These are phyloP conservation scores for Entomophthora muscae DNA, from an alignment of 371 early-diverging fungal species.

Conservation along the genomic window DNA sequence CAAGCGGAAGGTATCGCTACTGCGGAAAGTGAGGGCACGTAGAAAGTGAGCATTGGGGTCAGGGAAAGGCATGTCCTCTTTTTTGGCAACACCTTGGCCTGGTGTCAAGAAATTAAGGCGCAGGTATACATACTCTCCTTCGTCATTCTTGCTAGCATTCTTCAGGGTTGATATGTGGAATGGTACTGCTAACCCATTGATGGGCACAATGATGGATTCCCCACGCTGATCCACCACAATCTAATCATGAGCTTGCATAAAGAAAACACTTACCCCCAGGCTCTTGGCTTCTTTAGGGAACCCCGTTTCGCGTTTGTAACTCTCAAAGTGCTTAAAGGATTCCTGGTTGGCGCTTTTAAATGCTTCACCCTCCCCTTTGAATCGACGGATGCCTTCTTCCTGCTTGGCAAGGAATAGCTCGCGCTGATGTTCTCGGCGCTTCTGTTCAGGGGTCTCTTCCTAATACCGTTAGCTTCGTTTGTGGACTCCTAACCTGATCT, in stretches of 20 bases:
- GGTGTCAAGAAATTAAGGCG: conserved; percentile 96
- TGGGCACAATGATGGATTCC: conserved; percentile 86
- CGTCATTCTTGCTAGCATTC: conserved; percentile 88
- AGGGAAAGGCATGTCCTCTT: conserved; percentile 77
- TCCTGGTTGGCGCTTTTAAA: conserved; percentile 43
- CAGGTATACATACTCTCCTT: conserved; percentile 84
- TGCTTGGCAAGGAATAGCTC: conserved; percentile 52
- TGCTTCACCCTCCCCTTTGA: conserved; percentile 40
- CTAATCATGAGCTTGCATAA: conserved; percentile 15
- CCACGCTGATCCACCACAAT: conserved; percentile 82
- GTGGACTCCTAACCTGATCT: conserved; percentile 19
- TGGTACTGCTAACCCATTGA: conserved; percentile 95
- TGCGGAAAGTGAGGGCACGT: conserved; percentile 77
- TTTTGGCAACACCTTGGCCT: conserved; percentile 77
- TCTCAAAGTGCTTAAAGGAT: conserved; percentile 73
- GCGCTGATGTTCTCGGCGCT: conserved; percentile 74
- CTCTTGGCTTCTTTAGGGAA: conserved; percentile 59
- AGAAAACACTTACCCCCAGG: conserved; percentile 24
- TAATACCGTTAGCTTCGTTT: conserved; percentile 10
- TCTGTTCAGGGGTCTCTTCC: conserved; percentile 59
- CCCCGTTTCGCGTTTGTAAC: conserved; percentile 76
- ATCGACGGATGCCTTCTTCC: conserved; percentile 62
- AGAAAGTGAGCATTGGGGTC: conserved; percentile 81
- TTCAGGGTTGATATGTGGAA: conserved; percentile 97
- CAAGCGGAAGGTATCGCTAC: conserved; percentile 66